These are phyloP conservation scores for Juncus effusus DNA, from an alignment of 176 grass and related monocot genomes.

Conservation along the genomic window DNA sequence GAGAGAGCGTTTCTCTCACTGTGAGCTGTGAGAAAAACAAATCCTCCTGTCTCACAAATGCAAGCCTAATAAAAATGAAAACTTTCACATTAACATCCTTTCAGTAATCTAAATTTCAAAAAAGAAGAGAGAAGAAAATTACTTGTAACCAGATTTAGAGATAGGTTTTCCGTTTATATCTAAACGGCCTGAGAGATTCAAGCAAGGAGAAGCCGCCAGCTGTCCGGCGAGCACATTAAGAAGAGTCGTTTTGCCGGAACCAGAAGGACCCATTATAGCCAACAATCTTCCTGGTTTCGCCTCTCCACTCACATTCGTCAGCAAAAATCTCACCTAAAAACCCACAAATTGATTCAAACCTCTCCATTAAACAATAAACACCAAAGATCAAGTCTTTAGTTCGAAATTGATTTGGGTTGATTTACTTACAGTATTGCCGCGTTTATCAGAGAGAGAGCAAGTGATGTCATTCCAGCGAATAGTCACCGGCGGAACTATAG, in stretches of 20 bases:
- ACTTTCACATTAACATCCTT: not conserved
- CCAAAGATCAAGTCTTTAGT: no score
- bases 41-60: conserved; percentile 86
- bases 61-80: conserved; percentile 39
- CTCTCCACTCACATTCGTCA: conserved; percentile 69
- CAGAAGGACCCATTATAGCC: conserved; percentile 86
- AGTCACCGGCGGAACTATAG: conserved; percentile 44
- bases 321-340: conserved; percentile 68
- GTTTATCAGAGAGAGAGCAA: conserved; percentile 77
- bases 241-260: conserved; percentile 85
- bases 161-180: conserved; percentile 53
- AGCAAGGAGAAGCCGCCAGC: conserved; percentile 49
- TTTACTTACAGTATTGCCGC: conserved; percentile 46
- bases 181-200: conserved; percentile 65
- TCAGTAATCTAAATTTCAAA: no score
- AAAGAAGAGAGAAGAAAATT: conserved; percentile 19
- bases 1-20: conserved; percentile 63
- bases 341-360: not conserved
- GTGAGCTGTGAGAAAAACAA: conserved; percentile 92
- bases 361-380: conserved; percentile 1
- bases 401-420: no score
- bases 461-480: conserved; percentile 65
- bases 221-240: conserved; percentile 90
- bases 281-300: conserved; percentile 75
- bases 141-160: conserved; percentile 59